phyloP scores from a whole-genome alignment of 371 early-diverging fungal genomes.

The Coemansia sp. region DNA sequence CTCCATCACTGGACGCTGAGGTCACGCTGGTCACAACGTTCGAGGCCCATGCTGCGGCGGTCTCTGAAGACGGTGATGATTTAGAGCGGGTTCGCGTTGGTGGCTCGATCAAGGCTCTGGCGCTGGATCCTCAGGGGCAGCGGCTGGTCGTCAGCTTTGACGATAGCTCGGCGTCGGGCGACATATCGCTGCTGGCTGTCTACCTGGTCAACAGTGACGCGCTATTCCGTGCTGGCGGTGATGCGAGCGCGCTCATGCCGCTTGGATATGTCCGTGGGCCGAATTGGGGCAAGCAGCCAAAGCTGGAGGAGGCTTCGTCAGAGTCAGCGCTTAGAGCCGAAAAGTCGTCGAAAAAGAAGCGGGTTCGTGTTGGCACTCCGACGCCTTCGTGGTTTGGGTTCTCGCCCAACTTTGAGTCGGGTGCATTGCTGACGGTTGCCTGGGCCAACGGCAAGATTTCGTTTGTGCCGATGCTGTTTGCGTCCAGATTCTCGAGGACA shows the following conservation, averaged over 20 bases:
- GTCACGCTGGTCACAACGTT: slow-evolving; percentile 34
- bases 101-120: slow-evolving; percentile 51
- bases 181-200: slow-evolving; percentile 35
- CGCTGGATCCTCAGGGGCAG: slow-evolving; percentile 54
- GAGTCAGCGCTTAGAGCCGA: slow-evolving; percentile 2
- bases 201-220: slow-evolving; percentile 35
- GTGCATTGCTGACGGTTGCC: slow-evolving; percentile 52
- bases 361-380: slow-evolving; percentile 35
- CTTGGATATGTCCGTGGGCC: slow-evolving; percentile 58
- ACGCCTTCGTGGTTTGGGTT: slow-evolving; percentile 49
- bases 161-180: slow-evolving; percentile 45
- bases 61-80: slow-evolving; percentile 3
- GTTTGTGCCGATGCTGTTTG: slow-evolving; percentile 52
- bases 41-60: slow-evolving; percentile 30
- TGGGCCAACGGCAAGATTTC: slow-evolving; percentile 59
- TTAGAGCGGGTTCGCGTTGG: slow-evolving; percentile 50
- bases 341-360: slow-evolving; percentile 30
- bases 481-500: neutral
- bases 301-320: neutral
- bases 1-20: slow-evolving; percentile 43
- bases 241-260: slow-evolving; percentile 28
- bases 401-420: slow-evolving; percentile 48
- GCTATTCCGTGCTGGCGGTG: slow-evolving; percentile 43
- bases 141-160: slow-evolving; percentile 57
- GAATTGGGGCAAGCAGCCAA: slow-evolving; percentile 37